Evolutionary conservation across 257 asterid genomes (phyloP).

Genomic region (Oldenlandia corymbosa): DNA sequence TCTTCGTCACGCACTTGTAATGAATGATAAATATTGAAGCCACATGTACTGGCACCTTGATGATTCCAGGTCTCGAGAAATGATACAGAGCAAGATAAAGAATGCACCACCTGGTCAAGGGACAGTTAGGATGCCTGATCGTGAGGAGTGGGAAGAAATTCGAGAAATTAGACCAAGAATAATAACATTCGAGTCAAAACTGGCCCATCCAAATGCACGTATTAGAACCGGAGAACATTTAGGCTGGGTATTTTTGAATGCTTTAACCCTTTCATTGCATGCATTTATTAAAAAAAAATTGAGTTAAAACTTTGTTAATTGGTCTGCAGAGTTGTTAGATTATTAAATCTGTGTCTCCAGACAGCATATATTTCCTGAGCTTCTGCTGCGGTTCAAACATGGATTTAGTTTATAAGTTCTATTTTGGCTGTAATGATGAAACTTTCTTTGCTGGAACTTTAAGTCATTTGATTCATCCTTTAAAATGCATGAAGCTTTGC

Average conservation of each 20-base stretch:
- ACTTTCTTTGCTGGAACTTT: neutral
- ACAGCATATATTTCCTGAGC: too few species aligned
- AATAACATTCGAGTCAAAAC: slow-evolving; percentile 81
- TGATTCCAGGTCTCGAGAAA: slow-evolving; percentile 67
- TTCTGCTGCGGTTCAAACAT: neutral
- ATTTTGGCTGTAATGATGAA: neutral
- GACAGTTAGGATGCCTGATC: slow-evolving; percentile 78
- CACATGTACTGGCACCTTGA: slow-evolving; percentile 44
- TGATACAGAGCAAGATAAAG: slow-evolving; percentile 60
- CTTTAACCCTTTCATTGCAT: neutral
- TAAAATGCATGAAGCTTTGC: too few species aligned
- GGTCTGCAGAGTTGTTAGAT: neutral
- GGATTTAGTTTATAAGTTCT: neutral
- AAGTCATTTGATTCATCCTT: neutral
- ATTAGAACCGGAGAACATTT: slow-evolving; percentile 31
- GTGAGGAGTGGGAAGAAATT: slow-evolving; percentile 85
- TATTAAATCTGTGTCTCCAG: neutral
- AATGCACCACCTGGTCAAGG: slow-evolving; percentile 92
- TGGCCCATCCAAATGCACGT: slow-evolving; percentile 63
- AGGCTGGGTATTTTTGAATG: slow-evolving; percentile 20
- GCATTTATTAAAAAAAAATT: neutral
- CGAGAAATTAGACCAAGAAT: slow-evolving; percentile 72
- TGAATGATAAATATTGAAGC: neutral
- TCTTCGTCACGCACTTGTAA: neutral
- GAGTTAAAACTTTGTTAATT: neutral